Percentiles rank a stretch among this genome's conserved stretches.
Conservation (phyloP, 805 yeast genomes). For the Priceomyces haplophilus region DNA sequence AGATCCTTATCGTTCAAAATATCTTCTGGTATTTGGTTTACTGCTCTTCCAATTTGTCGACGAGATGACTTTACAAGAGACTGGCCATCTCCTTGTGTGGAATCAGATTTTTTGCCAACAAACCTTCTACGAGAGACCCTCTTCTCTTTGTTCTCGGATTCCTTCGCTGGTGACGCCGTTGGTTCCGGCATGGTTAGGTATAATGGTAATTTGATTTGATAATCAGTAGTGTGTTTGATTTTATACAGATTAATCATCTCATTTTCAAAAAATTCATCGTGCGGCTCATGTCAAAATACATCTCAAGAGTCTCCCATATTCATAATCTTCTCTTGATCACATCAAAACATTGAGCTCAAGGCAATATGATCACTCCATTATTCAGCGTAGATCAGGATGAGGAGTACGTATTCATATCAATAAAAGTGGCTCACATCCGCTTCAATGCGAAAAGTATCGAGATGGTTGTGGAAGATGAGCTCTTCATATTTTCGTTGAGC, state of each 20-base stretch:
- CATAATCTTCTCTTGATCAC: neutral
- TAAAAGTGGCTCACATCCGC: slow-evolving; percentile 69
- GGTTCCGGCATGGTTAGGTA: slow-evolving; percentile 2
- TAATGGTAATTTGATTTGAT: neutral
- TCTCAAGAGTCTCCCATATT: neutral
- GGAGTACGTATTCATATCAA: slow-evolving; percentile 57
- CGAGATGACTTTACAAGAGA: slow-evolving; percentile 24
- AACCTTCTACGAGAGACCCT: slow-evolving; percentile 51
- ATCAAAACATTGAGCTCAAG: neutral
- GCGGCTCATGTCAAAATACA: slow-evolving; percentile 7
- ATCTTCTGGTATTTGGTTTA: slow-evolving; percentile 87
- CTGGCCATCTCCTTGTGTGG: slow-evolving; percentile 16
- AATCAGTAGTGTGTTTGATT: neutral
- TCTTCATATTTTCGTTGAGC: slow-evolving; percentile 77
- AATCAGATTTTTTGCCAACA: slow-evolving; percentile 48
- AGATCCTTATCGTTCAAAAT: slow-evolving; percentile 76
- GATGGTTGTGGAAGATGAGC: slow-evolving; percentile 67
- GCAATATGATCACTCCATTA: slow-evolving; percentile 83
- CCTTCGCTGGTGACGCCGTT: neutral
- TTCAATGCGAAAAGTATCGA: slow-evolving; percentile 73
- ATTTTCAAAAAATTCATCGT: slow-evolving; percentile 6
- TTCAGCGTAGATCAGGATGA: slow-evolving; percentile 78
- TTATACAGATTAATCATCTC: neutral
- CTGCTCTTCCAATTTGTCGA: slow-evolving; percentile 52
- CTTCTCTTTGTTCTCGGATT: slow-evolving; percentile 8